Conservation (phyloP, 2,329 filamentous ascomycete genomes). For the Fusarium nurragi region DNA sequence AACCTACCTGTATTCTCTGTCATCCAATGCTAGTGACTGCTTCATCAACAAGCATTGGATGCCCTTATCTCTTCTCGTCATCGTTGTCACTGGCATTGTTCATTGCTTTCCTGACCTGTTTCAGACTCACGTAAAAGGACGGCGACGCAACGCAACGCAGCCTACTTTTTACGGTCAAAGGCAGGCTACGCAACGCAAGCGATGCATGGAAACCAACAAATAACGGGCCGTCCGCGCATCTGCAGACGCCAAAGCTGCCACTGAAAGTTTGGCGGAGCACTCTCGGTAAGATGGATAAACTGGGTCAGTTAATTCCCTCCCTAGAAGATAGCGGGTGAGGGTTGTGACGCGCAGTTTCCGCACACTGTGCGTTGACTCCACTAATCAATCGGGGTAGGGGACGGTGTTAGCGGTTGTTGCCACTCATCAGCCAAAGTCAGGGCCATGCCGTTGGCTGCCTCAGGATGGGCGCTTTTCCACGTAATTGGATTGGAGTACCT, state of each 20-base stretch:
- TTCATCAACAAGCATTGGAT: constrained; percentile 8
- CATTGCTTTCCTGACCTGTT: constrained; percentile 9
- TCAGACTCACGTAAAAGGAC: constrained; percentile 29
- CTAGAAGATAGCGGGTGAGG: constrained; percentile 25
- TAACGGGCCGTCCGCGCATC: constrained; percentile 17
- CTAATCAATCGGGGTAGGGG: constrained; percentile 40
- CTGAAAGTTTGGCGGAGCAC: constrained; percentile 40
- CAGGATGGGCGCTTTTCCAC: constrained; percentile 36
- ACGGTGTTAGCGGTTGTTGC: constrained; percentile 41
- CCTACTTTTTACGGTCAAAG: constrained; percentile 1
- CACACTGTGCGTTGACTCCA: constrained; percentile 30
- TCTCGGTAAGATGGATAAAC: constrained; percentile 42
- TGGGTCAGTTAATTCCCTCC: constrained; percentile 35
- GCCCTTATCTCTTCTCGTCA: constrained; percentile 40
- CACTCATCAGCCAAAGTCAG: constrained; percentile 33
- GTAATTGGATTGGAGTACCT: constrained; percentile 31
- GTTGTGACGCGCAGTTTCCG: constrained; percentile 27
- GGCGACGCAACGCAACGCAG: constrained; percentile 18
- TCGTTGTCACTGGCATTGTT: constrained; percentile 29
- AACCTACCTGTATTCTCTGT: constrained; percentile 16
- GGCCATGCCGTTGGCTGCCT: constrained; percentile 42
- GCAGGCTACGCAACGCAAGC: background rate
- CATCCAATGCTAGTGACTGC: constrained; percentile 11
- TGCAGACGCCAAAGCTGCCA: constrained; percentile 30
- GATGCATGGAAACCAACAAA: constrained; percentile 6